phyloP scores from a whole-genome alignment of 495 filamentous ascomycete genomes.

The Podospora bellae-mahoneyi region DNA sequence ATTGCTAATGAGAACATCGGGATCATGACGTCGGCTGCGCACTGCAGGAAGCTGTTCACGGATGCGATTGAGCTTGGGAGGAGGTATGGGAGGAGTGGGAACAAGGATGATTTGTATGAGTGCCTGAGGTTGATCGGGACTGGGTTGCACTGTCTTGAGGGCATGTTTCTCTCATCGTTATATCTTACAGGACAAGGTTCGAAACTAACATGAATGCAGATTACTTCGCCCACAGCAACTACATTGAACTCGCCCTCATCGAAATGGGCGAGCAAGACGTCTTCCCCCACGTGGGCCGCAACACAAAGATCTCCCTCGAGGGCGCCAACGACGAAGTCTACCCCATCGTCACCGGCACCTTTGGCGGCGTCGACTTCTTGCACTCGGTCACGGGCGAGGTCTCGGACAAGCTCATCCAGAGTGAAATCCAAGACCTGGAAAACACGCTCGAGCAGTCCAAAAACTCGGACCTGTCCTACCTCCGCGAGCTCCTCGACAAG shows the following conservation, averaged over 20 bases:
- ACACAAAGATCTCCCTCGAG: constrained; percentile 61
- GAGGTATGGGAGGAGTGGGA: constrained; percentile 55
- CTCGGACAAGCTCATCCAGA: constrained; percentile 82
- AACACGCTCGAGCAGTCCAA: constrained; percentile 62
- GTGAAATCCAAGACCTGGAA: constrained; percentile 79
- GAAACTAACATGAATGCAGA: constrained; percentile 41
- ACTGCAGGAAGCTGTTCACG: constrained; percentile 70
- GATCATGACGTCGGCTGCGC: constrained; percentile 71
- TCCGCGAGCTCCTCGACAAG: constrained; percentile 72
- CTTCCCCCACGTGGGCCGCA: constrained; percentile 80
- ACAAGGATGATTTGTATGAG: constrained; percentile 76
- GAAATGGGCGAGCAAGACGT: constrained; percentile 74
- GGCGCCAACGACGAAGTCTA: constrained; percentile 63
- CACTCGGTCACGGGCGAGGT: constrained; percentile 88
- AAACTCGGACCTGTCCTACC: constrained; percentile 56
- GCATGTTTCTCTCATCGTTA: constrained; percentile 28
- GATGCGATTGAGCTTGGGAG: constrained; percentile 70
- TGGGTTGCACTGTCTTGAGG: constrained; percentile 83
- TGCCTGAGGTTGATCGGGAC: constrained; percentile 81
- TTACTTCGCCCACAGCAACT: constrained; percentile 89
- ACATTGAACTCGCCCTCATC: constrained; percentile 77
- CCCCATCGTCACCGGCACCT: constrained; percentile 83
- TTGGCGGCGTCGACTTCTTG: constrained; percentile 81
- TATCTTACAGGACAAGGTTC: background rate
- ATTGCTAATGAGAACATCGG: constrained; percentile 74